phyloP scores from a whole-genome alignment of 2,329 filamentous ascomycete genomes.

The Cordyceps cicadae region DNA sequence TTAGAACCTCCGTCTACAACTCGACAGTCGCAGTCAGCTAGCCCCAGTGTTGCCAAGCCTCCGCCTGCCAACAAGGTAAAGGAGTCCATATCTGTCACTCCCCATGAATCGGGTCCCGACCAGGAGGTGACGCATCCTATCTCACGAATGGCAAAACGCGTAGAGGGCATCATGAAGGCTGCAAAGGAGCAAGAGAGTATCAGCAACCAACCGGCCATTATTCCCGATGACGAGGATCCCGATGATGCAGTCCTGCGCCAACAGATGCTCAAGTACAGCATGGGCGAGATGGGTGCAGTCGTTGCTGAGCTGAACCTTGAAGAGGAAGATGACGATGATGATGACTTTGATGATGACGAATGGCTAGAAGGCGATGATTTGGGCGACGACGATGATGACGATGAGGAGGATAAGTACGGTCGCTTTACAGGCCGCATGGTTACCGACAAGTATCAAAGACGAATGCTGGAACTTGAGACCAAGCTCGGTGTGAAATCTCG shows the following conservation, averaged over 20 bases:
- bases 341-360: slow-evolving; percentile 42
- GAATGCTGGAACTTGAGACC: slow-evolving; percentile 81
- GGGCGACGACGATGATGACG: slow-evolving; percentile 43
- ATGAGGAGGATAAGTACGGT: slow-evolving; percentile 70
- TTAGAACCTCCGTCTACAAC: background rate
- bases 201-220: slow-evolving; percentile 38
- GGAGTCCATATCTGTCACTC: background rate
- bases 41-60: background rate
- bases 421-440: slow-evolving; percentile 60
- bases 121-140: slow-evolving; percentile 16
- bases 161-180: slow-evolving; percentile 49
- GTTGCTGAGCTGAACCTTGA: slow-evolving; percentile 88
- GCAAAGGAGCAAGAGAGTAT: slow-evolving; percentile 47
- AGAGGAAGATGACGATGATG: slow-evolving; percentile 51
- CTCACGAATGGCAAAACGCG: slow-evolving; percentile 35
- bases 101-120: slow-evolving; percentile 18
- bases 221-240: slow-evolving; percentile 65
- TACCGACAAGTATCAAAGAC: slow-evolving; percentile 63
- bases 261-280: slow-evolving; percentile 84
- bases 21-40: background rate
- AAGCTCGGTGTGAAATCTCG: slow-evolving; percentile 55
- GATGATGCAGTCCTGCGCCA: slow-evolving; percentile 74
- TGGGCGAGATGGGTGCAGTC: slow-evolving; percentile 82
- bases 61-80: background rate
- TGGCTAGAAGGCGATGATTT: slow-evolving; percentile 46